Evolutionary conservation across 768 basidiomycete species (phyloP), one percentile per base, ranked within the genome.

Genomic region (Amanita inopinata): DNA sequence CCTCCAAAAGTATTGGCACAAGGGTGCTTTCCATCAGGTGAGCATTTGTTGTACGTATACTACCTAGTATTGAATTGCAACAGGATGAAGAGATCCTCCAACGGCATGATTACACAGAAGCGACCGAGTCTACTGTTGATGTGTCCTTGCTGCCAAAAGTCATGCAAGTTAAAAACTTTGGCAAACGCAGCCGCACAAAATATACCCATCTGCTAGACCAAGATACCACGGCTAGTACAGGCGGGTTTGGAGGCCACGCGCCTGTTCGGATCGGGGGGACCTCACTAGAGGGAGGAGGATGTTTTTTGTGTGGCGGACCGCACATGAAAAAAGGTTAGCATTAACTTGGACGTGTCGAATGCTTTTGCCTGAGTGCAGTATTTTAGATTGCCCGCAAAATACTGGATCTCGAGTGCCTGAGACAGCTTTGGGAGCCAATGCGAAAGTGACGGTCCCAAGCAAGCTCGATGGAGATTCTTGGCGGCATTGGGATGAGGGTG

Each of bases 1-100:
- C 64, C 61, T 98, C 49, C 92, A 98, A 60, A 98, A 96, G 63
- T 99, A 96, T 59, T 98, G 91, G 80, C 96, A 99, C 68, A 97
- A 94, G 63, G 96, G 96, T 53, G 96, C 94, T 46, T 99, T 98
- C 70, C 91, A 96, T 60, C 89, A 93, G 75, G 92, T 87, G 8
- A 10, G 14, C 27, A 23, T 33, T 23, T 23, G 17, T 8, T 17
- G 15, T 23, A 25, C 15, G 3, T 14, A 11, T 24, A 38, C 12
- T n/a, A n/a, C n/a, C n/a, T n/a, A n/a, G n/a, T n/a, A 33, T 47
- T 32, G 45, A 12, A 45, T 40, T 43, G 46, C 17, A 40, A 17
- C 33, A 59, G 91, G 94, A 97, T 59, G 78, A 80, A 43, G 91
- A 94, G 38, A 77, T 98, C 48, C 77, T 98, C 50, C 69, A 70